Evolutionary conservation across 495 filamentous ascomycete species (phyloP).

Genomic region (Penicillium ochrochloron): DNA sequence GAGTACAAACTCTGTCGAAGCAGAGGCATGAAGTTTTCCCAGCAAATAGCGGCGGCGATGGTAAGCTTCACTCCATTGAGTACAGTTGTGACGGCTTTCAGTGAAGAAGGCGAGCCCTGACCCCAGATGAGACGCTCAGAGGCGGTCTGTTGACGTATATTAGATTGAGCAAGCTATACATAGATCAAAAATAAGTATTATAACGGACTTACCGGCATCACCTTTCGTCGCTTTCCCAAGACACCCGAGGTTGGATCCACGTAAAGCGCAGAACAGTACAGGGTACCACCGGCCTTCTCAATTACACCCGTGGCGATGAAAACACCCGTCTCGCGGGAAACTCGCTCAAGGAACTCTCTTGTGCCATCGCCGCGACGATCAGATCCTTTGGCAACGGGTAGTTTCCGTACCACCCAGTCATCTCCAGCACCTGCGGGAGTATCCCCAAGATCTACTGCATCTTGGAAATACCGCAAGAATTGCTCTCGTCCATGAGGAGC

Average conservation of each 20-base stretch:
- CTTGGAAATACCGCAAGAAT: conserved; percentile 79
- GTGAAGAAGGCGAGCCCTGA: conserved; percentile 78
- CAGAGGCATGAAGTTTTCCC: conserved; percentile 97
- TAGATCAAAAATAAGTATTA: not conserved
- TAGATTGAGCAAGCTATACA: not conserved
- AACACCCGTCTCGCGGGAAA: conserved; percentile 75
- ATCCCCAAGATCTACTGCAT: conserved; percentile 85
- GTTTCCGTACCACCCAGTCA: conserved; percentile 68
- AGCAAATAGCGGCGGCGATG: conserved; percentile 88
- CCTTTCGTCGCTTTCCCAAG: conserved; percentile 88
- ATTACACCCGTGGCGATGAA: conserved; percentile 83
- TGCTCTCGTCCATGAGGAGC: conserved; percentile 75
- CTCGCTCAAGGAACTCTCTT: conserved; percentile 73
- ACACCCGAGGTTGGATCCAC: conserved; percentile 74
- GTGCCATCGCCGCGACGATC: conserved; percentile 80
- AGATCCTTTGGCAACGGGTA: conserved; percentile 56
- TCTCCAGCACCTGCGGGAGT: conserved; percentile 74
- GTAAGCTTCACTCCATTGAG: conserved; percentile 78
- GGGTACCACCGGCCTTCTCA: conserved; percentile 75
- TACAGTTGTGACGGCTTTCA: conserved; percentile 80
- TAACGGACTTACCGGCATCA: conserved; percentile 73
- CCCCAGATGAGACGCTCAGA: conserved; percentile 78
- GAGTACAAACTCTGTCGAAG: conserved; percentile 79
- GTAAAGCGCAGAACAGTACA: conserved; percentile 86
- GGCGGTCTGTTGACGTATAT: conserved; percentile 60